Percentiles rank a stretch among this genome's conserved stretches.
phyloP scores from a whole-genome alignment of 345 rosid species.

The Laguncularia racemosa region DNA sequence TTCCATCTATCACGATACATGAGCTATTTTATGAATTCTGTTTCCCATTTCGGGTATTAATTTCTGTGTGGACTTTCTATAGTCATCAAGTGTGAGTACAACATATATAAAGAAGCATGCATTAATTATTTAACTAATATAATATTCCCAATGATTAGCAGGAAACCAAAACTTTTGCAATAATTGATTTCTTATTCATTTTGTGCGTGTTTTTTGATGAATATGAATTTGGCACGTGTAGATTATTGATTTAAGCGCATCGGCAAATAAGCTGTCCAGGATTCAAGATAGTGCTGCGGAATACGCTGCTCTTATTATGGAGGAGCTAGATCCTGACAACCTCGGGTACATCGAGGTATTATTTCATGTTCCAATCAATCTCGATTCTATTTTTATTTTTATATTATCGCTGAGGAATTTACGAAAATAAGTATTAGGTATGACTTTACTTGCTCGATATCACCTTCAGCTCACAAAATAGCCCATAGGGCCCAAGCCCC shows the following conservation, averaged over 20 bases:
- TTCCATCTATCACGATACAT: too few relatives aligned
- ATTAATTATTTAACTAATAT: too few relatives aligned
- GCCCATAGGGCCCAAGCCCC: too few relatives aligned
- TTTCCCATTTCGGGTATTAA: too few relatives aligned
- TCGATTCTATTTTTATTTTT: background rate
- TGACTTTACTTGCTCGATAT: too few relatives aligned
- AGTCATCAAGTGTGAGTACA: background rate
- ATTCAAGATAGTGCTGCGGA: conserved; percentile 66
- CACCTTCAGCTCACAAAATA: too few relatives aligned
- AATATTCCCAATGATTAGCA: too few relatives aligned
- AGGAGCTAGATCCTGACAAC: conserved; percentile 67
- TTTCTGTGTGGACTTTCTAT: too few relatives aligned
- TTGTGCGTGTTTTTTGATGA: background rate
- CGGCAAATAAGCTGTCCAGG: conserved; percentile 67
- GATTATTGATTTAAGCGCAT: conserved; percentile 76
- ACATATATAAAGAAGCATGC: background rate
- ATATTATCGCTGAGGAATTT: too few relatives aligned
- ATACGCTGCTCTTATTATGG: conserved; percentile 83
- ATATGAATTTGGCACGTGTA: conserved; percentile 15
- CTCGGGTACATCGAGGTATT: conserved; percentile 70
- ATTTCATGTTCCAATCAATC: background rate
- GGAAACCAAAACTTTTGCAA: too few relatives aligned
- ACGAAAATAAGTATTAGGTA: too few relatives aligned
- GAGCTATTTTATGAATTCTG: too few relatives aligned
- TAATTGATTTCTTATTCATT: background rate